Base-by-base conservation (phyloP, 164 flowering plant genomes). In the Akebia trifoliata region DNA sequence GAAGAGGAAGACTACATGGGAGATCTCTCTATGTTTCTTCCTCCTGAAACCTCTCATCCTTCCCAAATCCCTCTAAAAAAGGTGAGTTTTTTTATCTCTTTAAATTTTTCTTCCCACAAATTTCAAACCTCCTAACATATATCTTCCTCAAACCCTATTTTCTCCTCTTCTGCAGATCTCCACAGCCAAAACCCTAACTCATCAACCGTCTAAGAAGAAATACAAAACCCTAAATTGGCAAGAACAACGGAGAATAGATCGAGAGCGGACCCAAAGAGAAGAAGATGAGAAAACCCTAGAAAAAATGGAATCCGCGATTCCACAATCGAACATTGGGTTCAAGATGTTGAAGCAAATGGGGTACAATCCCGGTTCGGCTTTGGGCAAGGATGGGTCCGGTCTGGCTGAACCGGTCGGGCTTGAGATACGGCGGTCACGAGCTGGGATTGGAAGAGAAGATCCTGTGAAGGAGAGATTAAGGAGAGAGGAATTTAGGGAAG, bases 281-380 rank as follows among this genome's bases (percentile, higher is more conserved):
- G 99, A 90, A 67, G 97, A 93, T 60, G 74, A 79, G 61, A 72
- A 70, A 60, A 90, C 93, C 43, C 63, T 87, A 46, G 86, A 66
- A 4, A 82, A 74, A 3, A 53, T 77, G 26, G 80, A 80, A 12
- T 73, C 82, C 12, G 91, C 90, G 7, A 86, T 90, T 40, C 86
- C 95, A 0, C 80, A 87, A 47, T 81, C 90, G 40, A 94, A 88
- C 67, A 78, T 94, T 15, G 97, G 97, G 17, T 94, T 87, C 72
- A 87, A 83, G 67, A 61, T 94, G 72, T 68, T 94, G 67, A 82
- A 79, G 73, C 90, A 78, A 66, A 94, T 94, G 97, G 99, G 97
- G 6, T 93, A 90, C 64, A 79, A 66, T 18, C 98, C 98, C 0
- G 97, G 97, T 7, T 68, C 82, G 12, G 84, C 83, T 14, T 67